phyloP scores from a whole-genome alignment of 441 rosid genomes.

The Dalechampia spathulata region DNA sequence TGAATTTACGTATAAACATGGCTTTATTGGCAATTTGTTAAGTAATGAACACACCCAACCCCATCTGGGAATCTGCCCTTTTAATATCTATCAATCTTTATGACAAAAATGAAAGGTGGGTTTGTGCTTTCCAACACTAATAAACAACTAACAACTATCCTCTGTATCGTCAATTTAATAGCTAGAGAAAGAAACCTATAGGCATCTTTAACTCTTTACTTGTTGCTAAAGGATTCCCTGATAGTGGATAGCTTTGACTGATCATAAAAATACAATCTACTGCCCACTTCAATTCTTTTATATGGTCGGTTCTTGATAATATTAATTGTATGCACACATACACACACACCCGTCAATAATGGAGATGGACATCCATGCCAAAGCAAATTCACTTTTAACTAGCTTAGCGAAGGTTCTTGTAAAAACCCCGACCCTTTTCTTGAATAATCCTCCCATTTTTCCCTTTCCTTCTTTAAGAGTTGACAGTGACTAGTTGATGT shows the following conservation, averaged over 20 bases:
- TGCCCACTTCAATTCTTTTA: slow-evolving; percentile 10
- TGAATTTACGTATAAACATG: background rate
- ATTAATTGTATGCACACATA: slow-evolving; percentile 15
- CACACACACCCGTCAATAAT: slow-evolving; percentile 13
- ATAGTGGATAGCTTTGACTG: slow-evolving; percentile 25
- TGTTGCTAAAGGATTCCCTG: slow-evolving; percentile 44
- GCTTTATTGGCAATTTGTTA: background rate
- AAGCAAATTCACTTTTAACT: slow-evolving; percentile 43
- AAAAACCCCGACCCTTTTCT: slow-evolving; percentile 12
- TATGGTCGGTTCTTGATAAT: slow-evolving; percentile 39
- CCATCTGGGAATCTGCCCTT: slow-evolving; percentile 4
- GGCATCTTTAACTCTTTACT: slow-evolving; percentile 31
- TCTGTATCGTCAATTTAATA: slow-evolving; percentile 5
- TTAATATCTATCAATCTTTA: slow-evolving; percentile 14
- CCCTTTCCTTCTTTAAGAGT: slow-evolving; percentile 8
- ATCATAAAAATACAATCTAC: background rate
- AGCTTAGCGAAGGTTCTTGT: slow-evolving; percentile 14
- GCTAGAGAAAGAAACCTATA: background rate
- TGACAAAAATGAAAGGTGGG: slow-evolving; percentile 10
- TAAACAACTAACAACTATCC: background rate
- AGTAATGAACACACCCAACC: too few species aligned
- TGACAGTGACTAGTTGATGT: slow-evolving; percentile 19
- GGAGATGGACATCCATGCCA: slow-evolving; percentile 19
- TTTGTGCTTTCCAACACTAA: slow-evolving; percentile 5
- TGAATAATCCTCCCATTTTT: background rate